Conservation (phyloP, 2,329 filamentous ascomycete genomes). For the Monosporascus ibericus region DNA sequence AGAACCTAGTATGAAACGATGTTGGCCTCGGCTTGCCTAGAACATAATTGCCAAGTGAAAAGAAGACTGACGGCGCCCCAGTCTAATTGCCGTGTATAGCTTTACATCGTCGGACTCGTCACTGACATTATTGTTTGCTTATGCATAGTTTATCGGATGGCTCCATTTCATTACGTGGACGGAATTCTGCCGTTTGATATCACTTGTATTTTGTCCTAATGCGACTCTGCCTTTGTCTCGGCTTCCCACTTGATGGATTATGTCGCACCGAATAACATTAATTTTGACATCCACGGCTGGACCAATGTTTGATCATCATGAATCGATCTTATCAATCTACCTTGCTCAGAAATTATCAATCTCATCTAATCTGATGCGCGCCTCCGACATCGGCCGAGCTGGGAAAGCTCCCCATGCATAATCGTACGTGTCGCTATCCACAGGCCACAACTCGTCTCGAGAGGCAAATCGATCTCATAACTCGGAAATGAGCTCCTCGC, state of each 20-base stretch:
- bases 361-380: conserved; percentile 14
- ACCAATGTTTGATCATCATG: background rate
- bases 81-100: background rate
- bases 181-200: background rate
- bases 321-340: conserved; percentile 25
- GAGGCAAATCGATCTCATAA: background rate
- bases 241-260: background rate
- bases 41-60: background rate
- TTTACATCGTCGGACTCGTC: background rate
- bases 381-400: conserved; percentile 12
- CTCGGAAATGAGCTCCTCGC: background rate
- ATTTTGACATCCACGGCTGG: background rate
- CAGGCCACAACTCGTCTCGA: background rate
- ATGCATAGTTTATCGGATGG: background rate
- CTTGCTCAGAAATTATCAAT: conserved; percentile 17
- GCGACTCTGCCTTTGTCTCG: background rate
- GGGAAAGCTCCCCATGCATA: no score
- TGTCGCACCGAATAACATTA: background rate
- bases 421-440: no score
- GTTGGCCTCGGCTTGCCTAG: no score
- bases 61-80: no score
- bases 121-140: background rate
- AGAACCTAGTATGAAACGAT: no score
- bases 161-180: background rate
- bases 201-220: background rate